Conservation (phyloP, 1,284 basidiomycete genomes). For the Caloboletus firmus region DNA sequence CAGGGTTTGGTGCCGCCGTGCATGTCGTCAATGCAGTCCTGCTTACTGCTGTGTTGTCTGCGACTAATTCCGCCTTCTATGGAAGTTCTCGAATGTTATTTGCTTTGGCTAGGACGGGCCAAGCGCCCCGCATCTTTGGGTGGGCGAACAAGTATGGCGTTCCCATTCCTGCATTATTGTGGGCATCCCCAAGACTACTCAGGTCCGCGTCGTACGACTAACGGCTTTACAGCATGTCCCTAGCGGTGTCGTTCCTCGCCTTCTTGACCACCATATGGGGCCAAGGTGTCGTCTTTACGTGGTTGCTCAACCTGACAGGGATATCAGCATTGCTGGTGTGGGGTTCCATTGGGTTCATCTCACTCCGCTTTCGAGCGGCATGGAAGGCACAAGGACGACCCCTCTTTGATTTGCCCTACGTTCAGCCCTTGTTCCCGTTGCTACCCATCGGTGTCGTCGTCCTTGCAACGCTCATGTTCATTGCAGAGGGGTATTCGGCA, state of each 20-base stretch:
- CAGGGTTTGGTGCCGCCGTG: slow-evolving; percentile 57
- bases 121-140: slow-evolving; percentile 49
- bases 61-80: slow-evolving; percentile 62
- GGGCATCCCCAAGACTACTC: slow-evolving; percentile 16
- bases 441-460: slow-evolving; percentile 45
- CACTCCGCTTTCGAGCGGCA: slow-evolving; percentile 50
- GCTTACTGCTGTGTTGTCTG: slow-evolving; percentile 64
- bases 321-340: slow-evolving; percentile 70
- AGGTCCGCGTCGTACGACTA: neutral
- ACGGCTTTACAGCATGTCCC: slow-evolving; percentile 39
- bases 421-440: slow-evolving; percentile 49
- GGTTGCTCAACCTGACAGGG: slow-evolving; percentile 67
- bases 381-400: slow-evolving; percentile 43
- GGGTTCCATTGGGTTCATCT: slow-evolving; percentile 56
- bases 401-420: slow-evolving; percentile 46
- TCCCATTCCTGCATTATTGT: slow-evolving; percentile 54
- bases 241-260: slow-evolving; percentile 47
- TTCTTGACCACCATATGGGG: slow-evolving; percentile 59
- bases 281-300: slow-evolving; percentile 52
- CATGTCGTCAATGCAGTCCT: slow-evolving; percentile 60
- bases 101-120: slow-evolving; percentile 48
- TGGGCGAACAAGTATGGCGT: slow-evolving; percentile 64
- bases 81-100: slow-evolving; percentile 63
- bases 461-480: slow-evolving; percentile 48
- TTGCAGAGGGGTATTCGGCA: slow-evolving; percentile 51